These are phyloP conservation scores for Crucihimalaya himalaica DNA, from an alignment of 345 rosid genomes.

Conservation along the genomic window DNA sequence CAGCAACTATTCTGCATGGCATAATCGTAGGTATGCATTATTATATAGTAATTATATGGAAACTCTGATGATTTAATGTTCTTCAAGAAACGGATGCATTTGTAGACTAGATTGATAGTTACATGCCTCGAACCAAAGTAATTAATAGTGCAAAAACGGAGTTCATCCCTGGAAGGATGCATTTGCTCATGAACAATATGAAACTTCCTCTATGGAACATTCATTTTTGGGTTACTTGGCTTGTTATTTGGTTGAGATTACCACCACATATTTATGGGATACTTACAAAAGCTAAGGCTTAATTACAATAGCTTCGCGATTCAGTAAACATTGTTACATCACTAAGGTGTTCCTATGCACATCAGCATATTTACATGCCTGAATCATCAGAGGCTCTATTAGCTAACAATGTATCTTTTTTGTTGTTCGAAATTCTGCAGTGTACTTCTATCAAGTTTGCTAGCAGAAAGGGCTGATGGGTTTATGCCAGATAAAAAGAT, in stretches of 20 bases:
- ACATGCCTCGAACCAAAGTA: conserved; percentile 7
- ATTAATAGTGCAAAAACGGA: background rate
- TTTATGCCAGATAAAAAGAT: conserved; percentile 54
- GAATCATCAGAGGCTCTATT: conserved; percentile 5
- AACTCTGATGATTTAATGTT: background rate
- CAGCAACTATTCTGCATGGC: conserved; percentile 99
- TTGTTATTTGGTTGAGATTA: conserved; percentile 14
- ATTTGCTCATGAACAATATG: conserved; percentile 3
- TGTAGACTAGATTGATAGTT: conserved; percentile 14
- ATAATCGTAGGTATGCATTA: conserved; percentile 75
- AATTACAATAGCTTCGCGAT: background rate
- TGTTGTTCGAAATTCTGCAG: conserved; percentile 50
- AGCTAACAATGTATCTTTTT: background rate
- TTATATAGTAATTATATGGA: background rate
- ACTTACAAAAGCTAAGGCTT: conserved; percentile 7
- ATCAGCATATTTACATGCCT: conserved; percentile 17
- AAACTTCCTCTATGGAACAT: conserved; percentile 3
- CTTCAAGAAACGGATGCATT: background rate
- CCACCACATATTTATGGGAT: background rate
- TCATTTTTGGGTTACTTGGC: background rate
- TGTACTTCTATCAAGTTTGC: conserved; percentile 67
- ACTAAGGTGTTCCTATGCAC: background rate
- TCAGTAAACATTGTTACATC: conserved; percentile 14
- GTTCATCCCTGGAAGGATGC: conserved; percentile 1
- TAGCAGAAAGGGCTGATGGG: conserved; percentile 56